A percentile compares a stretch with the other conserved stretches of the same genome.
phyloP scores from a whole-genome alignment of 164 flowering plant genomes.

The Sextonia rubra region DNA sequence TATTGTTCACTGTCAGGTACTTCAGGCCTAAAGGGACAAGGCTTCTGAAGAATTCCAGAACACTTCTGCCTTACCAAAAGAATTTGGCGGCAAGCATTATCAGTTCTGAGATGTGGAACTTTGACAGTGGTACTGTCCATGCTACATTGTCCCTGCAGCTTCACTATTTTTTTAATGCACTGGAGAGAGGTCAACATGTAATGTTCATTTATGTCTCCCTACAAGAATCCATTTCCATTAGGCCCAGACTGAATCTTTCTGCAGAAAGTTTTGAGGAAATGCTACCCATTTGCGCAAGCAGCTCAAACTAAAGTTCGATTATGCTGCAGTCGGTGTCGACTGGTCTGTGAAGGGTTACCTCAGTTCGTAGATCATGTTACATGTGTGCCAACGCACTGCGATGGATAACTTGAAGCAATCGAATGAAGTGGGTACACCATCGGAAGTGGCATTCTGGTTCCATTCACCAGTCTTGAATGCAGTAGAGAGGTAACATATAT shows the following conservation, averaged over 20 bases:
- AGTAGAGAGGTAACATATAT: neutral
- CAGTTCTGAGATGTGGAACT: neutral
- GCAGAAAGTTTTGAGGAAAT: neutral
- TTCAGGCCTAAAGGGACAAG: constrained; percentile 62
- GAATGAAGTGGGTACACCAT: neutral
- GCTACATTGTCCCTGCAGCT: neutral
- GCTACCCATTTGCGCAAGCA: neutral
- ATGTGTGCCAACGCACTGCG: neutral
- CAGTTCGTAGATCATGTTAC: neutral
- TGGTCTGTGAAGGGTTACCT: neutral
- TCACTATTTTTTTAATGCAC: neutral
- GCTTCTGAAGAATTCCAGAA: neutral
- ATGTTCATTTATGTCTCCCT: neutral
- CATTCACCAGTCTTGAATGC: neutral
- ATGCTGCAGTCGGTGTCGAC: neutral
- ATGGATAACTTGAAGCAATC: neutral
- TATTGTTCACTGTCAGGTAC: constrained; percentile 94
- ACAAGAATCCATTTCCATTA: neutral
- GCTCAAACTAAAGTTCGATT: neutral
- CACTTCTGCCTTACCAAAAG: neutral
- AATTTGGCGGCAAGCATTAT: neutral
- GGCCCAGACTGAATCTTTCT: neutral
- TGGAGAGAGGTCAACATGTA: constrained; percentile 4
- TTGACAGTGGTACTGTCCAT: neutral
- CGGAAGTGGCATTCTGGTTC: neutral